Evolutionary conservation across 179 eudicot genomes (phyloP).

Genomic region (Silene coronaria): DNA sequence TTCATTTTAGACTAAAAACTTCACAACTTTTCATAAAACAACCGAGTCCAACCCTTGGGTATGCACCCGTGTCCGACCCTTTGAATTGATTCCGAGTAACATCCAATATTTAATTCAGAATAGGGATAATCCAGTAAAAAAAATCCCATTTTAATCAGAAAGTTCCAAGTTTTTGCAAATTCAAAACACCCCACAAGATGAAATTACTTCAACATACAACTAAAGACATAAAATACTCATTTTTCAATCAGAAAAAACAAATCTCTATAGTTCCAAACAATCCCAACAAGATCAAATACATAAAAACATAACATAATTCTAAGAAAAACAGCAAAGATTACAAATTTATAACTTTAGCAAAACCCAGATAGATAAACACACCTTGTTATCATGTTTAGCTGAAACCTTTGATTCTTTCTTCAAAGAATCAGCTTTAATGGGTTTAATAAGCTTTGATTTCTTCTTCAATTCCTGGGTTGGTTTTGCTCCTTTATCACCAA

Average conservation of each 20-base stretch:
- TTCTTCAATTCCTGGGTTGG: conserved; percentile 23
- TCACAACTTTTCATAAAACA: no score
- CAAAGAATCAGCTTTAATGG: conserved; percentile 9
- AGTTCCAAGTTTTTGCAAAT: not conserved
- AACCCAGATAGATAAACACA: conserved; percentile 33
- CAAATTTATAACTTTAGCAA: not conserved
- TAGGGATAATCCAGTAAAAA: no score
- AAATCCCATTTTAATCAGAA: not conserved
- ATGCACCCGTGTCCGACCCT: no score
- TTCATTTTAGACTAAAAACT: no score
- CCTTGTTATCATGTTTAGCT: conserved; percentile 25
- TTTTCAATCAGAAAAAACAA: not conserved
- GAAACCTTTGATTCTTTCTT: conserved; percentile 16
- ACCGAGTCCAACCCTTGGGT: no score
- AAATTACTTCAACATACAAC: not conserved
- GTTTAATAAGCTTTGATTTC: conserved; percentile 30
- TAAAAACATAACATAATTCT: not conserved
- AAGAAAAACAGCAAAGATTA: not conserved
- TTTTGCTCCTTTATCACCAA: conserved; percentile 23
- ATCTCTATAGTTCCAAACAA: not conserved
- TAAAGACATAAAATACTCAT: not conserved
- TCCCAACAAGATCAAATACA: not conserved
- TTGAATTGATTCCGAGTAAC: no score
- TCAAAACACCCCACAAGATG: not conserved
- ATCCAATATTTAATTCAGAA: no score